Conservation (phyloP, 352 stramenopile genomes). For the Globisporangium abappressorium region DNA sequence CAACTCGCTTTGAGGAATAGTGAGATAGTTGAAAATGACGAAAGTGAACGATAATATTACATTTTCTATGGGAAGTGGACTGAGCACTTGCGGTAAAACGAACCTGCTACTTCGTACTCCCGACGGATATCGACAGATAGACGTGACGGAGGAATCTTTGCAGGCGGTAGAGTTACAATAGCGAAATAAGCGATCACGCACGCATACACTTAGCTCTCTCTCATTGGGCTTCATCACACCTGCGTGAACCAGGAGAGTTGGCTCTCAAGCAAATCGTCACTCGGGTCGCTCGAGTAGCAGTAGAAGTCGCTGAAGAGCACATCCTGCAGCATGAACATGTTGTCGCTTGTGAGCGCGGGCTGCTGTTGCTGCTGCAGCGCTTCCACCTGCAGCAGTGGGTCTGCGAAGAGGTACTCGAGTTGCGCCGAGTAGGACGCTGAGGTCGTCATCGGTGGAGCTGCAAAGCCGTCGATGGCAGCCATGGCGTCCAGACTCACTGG, state of each 20-base stretch:
- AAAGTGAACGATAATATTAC: neutral
- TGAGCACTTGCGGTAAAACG: neutral
- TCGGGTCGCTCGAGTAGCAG: neutral
- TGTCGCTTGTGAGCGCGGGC: conserved; percentile 1
- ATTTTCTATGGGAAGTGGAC: neutral
- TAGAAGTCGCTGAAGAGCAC: conserved; percentile 9
- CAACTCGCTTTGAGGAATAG: no score
- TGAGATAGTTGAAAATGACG: neutral
- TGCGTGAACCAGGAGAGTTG: conserved; percentile 4
- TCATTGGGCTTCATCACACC: neutral
- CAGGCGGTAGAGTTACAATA: neutral
- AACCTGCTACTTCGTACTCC: neutral
- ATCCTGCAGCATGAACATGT: conserved; percentile 14
- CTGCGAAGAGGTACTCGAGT: conserved; percentile 12
- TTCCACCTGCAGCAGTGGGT: conserved; percentile 10
- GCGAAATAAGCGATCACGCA: neutral
- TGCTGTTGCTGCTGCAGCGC: neutral
- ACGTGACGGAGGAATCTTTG: neutral
- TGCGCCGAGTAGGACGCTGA: neutral
- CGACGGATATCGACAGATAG: no score
- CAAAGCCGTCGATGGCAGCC: neutral
- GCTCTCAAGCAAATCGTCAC: no score
- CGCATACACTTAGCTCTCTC: no score
- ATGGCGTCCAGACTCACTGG: neutral
- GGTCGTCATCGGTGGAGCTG: neutral